Base-by-base conservation (phyloP, 768 basidiomycete genomes). In the Kondoa malvinella region DNA sequence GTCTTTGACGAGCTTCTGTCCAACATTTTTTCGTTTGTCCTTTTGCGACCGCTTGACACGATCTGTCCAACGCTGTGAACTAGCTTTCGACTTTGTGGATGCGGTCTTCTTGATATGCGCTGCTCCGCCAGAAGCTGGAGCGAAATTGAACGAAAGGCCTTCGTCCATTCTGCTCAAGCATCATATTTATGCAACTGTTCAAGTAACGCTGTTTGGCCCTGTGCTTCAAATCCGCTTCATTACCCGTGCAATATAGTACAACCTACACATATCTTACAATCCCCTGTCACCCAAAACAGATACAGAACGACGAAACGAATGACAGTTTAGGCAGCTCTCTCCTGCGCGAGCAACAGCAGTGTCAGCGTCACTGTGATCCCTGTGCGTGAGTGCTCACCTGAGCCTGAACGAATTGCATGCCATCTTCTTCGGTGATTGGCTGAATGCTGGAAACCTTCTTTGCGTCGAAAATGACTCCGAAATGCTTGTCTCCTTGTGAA, bases 381-480 rank as follows among this genome's bases (percentile, higher is more conserved):
- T 8, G 40, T 21, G 12, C 40, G 21, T 21, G 21, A 50, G 40
- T 50, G 21, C 40, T 50, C 40, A 50, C 61, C 17, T 63, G 27
- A 21, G 61, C 61, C 56, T 97, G 94, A 30, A 97, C 88, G 77
- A 97, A 96, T 74, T 91, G 86, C 82, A 86, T 85, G 2, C 92
- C 92, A 72, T 95, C 88, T 71, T 92, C 91, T 57, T 86, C 82
- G 72, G 85, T 87, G 77, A 96, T 96, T 40, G 83, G 81, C 34
- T 86, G 82, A 58, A 96, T 92, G 0, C 87, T 87, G 66, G 88
- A 90, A 68, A 97, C 86, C 76, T 96, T 96, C 75, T 94, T 89
- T 73, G 87, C 89, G 77, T 94, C 90, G 80, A 95, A 96, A 68
- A 94, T 78, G 12, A 97, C 95, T 16, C 95, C 95, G 70, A 96